Base-by-base conservation (phyloP, 192 early-diverging fungal species). In the Haplosporangium gracile region DNA sequence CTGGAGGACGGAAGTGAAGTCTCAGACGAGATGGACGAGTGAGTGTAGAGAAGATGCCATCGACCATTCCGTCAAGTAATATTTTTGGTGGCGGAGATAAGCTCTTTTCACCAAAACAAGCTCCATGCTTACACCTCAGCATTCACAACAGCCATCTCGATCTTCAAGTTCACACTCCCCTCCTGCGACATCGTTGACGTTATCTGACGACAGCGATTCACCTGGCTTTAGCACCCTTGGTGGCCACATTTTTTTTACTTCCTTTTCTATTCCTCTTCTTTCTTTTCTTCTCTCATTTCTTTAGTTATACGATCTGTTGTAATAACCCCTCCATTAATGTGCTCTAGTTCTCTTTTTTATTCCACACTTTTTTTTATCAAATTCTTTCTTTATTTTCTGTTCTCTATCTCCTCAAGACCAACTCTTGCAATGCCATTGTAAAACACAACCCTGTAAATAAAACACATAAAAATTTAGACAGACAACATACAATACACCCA, bases 21-120 rank as follows among this genome's bases (percentile, higher is more conserved):
- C 38, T 86, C 84, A 16, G 84, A 86, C 29, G 84, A 86, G 26
- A 86, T 86, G 78, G 79, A 81, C 4, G 84, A 86, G 69, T 86
- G 42, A 78, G 15, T 24, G 8, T 22, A 16, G 6, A 24, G 71
- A 34, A 26, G 57, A 29, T 32, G 9, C 10, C 0, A 65, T 4
- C 10, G 26, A 29, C 1, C 10, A 7, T 2, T 8, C 60, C 9
- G 29, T 32, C 26, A 63, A 63, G 10, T 11, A 11, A 65, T 8
- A 32, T 34, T 34, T n/a, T 65, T 65, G 60, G 29, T 65, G 60
- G 60, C 60, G 60, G 60, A 32, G 60, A 65, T 65, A 65, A 65
- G 11, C 2, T 65, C 60, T 13, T 15, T 34, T 15, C 29, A 9
- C 29, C n/a, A 65, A 34, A 65, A 9, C 26, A 65, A 11, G 11